Evolutionary conservation across 2,329 filamentous ascomycete species (phyloP), one percentile per base, ranked within the genome.

Genomic region (Aspergillus novofumigatus): DNA sequence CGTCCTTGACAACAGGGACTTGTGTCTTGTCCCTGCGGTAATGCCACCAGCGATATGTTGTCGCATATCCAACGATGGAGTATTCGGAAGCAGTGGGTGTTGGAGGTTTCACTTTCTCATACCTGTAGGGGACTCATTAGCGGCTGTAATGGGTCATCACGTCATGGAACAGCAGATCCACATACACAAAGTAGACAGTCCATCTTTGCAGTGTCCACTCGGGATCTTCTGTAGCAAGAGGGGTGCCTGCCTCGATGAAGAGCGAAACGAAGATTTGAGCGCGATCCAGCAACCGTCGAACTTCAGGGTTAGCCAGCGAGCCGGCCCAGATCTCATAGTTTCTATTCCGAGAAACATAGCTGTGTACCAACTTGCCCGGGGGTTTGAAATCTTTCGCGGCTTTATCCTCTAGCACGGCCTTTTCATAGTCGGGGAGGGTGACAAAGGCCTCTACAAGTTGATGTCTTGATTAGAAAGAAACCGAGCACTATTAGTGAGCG

Each of bases 241-340:
- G 85, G 4, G 86, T 89, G n/a, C 92, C 94, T 28, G 91, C 94
- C 73, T 99, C 95, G 60, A 99, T 97, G 72, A 92, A 95, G 58
- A 97, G 81, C 17, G 91, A 86, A 4, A 92, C 85, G 38, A 96
- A 79, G 55, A 97, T 85, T 75, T 96, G 92, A 62, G 95, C 84
- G 53, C 92, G 90, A 59, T 85, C 85, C 67, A 96, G 80, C 42
- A 97, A 78, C 66, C 87, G 82, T 67, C 84, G 83, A 45, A 95
- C 85, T 17, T 81, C 81, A 0, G 83, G 78, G 69, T 97, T 87
- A 2, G 83, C 80, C 53, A 99, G 79, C 52, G 80, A 88, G 8
- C 90, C 89, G 64, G 84, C 86, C 91, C 92, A 97, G 54, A 97
- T 84, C 74, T 97, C 91, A 70, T 89, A 96, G 25, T 81, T 82